Evolutionary conservation across 495 filamentous ascomycete genomes (phyloP).

Genomic region (Annulohypoxylon nitens): DNA sequence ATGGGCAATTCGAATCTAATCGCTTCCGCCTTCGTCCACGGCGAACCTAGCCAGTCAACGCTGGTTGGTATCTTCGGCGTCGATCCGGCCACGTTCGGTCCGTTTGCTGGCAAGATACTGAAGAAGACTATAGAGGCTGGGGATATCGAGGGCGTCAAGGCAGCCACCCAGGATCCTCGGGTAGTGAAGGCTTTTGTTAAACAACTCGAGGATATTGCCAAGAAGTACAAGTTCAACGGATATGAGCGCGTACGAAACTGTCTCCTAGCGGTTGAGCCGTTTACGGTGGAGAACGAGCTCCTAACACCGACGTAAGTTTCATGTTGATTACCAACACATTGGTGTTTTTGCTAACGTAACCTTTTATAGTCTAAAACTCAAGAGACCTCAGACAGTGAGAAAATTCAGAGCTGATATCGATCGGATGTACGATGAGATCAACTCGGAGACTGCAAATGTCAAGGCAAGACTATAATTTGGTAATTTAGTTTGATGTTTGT

Average conservation of each 20-base stretch:
- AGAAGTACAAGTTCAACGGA: slow-evolving; percentile 87
- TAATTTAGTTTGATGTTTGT: slow-evolving; percentile 1
- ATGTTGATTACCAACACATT: neutral
- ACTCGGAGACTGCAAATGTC: slow-evolving; percentile 47
- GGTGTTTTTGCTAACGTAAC: slow-evolving; percentile 52
- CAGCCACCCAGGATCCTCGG: slow-evolving; percentile 72
- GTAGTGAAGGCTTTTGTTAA: slow-evolving; percentile 80
- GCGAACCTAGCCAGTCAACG: slow-evolving; percentile 85
- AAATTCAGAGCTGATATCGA: slow-evolving; percentile 81
- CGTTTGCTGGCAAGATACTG: slow-evolving; percentile 80
- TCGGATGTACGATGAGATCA: slow-evolving; percentile 80
- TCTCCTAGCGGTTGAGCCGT: slow-evolving; percentile 85
- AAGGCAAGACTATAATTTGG: slow-evolving; percentile 59
- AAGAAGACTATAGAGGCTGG: slow-evolving; percentile 71
- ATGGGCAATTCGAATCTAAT: slow-evolving; percentile 82
- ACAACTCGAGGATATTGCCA: slow-evolving; percentile 83
- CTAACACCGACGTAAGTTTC: slow-evolving; percentile 93
- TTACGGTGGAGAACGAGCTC: slow-evolving; percentile 93
- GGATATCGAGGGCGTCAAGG: slow-evolving; percentile 75
- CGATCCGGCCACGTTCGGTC: slow-evolving; percentile 82
- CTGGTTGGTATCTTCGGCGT: slow-evolving; percentile 91
- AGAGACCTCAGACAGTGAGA: slow-evolving; percentile 88
- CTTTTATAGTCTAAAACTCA: slow-evolving; percentile 84
- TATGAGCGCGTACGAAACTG: slow-evolving; percentile 86
- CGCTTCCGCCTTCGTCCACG: slow-evolving; percentile 88